phyloP scores from a whole-genome alignment of 1,284 basidiomycete genomes.

The Ceratobasidium sp. region DNA sequence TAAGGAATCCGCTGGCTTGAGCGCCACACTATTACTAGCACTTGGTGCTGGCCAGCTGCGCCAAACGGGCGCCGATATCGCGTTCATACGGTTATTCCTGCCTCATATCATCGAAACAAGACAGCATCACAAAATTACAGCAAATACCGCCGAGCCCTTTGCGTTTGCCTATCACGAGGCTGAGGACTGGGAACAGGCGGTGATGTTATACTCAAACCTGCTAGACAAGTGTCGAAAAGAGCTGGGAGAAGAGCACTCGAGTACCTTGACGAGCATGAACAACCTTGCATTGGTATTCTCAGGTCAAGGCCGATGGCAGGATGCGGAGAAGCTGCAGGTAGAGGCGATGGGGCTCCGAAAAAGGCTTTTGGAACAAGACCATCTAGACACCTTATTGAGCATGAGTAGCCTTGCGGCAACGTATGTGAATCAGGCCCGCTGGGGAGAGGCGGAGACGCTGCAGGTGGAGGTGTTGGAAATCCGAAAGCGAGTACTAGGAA shows the following conservation, averaged over 20 bases:
- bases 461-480: not conserved
- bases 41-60: not conserved
- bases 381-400: not conserved
- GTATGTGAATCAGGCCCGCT: not conserved
- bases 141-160: not conserved
- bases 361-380: too few species aligned
- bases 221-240: not conserved
- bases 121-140: not conserved
- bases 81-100: not conserved
- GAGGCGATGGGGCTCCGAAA: not conserved
- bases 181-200: not conserved
- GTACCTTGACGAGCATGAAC: too few species aligned
- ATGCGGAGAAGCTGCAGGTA: not conserved
- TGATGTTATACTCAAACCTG: not conserved
- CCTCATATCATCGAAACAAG: not conserved
- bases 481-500: not conserved
- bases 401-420: not conserved
- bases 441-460: conserved; percentile 1
- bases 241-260: not conserved
- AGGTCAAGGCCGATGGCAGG: not conserved
- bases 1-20: not conserved
- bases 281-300: not conserved
- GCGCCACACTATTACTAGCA: not conserved
- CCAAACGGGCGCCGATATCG: not conserved
- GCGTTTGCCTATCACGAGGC: not conserved